phyloP scores from a whole-genome alignment of 2,329 filamentous ascomycete species.

The Didymellaceae sp. region DNA sequence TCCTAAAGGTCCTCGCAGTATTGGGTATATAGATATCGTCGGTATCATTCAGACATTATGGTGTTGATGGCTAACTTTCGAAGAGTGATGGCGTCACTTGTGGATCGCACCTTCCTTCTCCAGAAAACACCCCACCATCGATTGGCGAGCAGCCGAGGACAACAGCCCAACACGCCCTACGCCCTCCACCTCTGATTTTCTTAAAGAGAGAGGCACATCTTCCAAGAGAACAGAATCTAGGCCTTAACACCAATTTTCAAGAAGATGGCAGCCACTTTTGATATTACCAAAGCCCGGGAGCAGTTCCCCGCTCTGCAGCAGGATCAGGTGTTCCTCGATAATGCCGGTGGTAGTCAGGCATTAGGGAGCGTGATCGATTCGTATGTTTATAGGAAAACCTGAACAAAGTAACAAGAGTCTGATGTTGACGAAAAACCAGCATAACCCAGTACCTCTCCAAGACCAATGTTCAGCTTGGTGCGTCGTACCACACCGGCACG shows the following conservation, averaged over 20 bases:
- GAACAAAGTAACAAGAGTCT: neutral
- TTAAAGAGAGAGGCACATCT: neutral
- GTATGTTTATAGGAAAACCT: slow-evolving; percentile 52
- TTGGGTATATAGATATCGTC: no score
- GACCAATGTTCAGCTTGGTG: slow-evolving; percentile 78
- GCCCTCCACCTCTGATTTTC: neutral
- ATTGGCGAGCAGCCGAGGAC: slow-evolving; percentile 1
- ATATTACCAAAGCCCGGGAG: slow-evolving; percentile 62
- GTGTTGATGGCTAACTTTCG: no score
- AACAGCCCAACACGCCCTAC: slow-evolving; percentile 7
- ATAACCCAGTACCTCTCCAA: slow-evolving; percentile 70
- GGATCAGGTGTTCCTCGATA: slow-evolving; percentile 76
- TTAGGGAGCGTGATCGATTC: slow-evolving; percentile 70
- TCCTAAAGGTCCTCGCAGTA: no score
- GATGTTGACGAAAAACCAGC: slow-evolving; percentile 35
- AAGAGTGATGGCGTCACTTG: slow-evolving; percentile 13
- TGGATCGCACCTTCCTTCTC: slow-evolving; percentile 20
- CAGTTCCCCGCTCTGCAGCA: slow-evolving; percentile 72
- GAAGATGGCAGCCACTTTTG: slow-evolving; percentile 50
- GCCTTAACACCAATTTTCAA: no score
- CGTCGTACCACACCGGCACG: slow-evolving; percentile 68
- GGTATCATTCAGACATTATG: no score
- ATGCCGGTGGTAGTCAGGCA: slow-evolving; percentile 77
- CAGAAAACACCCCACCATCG: slow-evolving; percentile 10
- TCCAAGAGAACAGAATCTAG: neutral